Conservation (phyloP, 345 rosid species). For the Moricandia arvensis region DNA sequence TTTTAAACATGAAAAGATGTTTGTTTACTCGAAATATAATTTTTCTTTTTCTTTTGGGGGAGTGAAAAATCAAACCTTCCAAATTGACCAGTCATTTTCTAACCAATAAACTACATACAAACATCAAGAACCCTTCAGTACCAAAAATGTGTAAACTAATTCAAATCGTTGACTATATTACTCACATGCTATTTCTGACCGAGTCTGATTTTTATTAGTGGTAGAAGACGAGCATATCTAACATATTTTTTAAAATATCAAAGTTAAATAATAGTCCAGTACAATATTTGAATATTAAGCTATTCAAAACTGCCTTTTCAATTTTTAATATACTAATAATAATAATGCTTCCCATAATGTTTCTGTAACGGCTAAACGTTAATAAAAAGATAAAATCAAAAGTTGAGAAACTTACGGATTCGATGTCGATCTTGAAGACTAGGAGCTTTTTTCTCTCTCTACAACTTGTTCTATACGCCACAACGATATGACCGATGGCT, state of each 20-base stretch:
- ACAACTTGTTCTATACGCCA: conserved; percentile 86
- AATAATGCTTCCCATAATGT: neutral
- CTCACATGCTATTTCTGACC: conserved; percentile 39
- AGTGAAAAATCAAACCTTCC: conserved; percentile 31
- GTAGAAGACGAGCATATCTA: conserved; percentile 10
- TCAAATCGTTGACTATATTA: conserved; percentile 28
- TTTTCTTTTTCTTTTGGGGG: neutral
- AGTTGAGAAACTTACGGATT: conserved; percentile 67
- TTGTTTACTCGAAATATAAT: neutral
- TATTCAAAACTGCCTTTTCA: conserved; percentile 7
- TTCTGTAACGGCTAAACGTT: conserved; percentile 31
- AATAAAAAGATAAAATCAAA: neutral
- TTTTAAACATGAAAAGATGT: conserved; percentile 2
- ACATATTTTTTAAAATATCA: neutral
- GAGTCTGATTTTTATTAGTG: conserved; percentile 16
- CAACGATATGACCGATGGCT: conserved; percentile 75
- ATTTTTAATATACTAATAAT: neutral
- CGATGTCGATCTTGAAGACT: conserved; percentile 92
- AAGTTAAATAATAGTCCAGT: neutral
- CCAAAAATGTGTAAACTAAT: conserved; percentile 1
- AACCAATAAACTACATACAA: conserved; percentile 19
- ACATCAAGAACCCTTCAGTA: conserved; percentile 16
- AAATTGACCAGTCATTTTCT: conserved; percentile 30
- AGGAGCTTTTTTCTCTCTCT: conserved; percentile 85
- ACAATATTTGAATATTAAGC: conserved; percentile 20